These are phyloP conservation scores for Acanthamoeba healyi DNA, from an alignment of 208 protist genomes.

Conservation along the genomic window DNA sequence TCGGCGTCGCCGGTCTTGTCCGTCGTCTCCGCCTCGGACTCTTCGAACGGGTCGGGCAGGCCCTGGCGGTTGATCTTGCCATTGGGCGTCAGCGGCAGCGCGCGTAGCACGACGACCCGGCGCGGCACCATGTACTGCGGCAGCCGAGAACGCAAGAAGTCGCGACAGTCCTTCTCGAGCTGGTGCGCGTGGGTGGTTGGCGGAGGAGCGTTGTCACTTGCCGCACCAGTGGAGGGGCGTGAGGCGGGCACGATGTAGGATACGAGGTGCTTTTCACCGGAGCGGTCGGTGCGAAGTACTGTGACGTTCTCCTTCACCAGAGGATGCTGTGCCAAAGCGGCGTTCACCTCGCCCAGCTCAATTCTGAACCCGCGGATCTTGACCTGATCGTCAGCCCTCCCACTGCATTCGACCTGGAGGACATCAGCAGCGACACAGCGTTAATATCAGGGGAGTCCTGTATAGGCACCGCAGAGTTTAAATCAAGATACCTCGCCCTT, in stretches of 20 bases:
- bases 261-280: slow-evolving; percentile 75
- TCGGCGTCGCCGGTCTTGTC: not conserved
- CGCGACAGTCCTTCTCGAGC: slow-evolving; percentile 71
- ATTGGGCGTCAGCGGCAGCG: slow-evolving; percentile 89
- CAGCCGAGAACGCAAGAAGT: slow-evolving; percentile 82
- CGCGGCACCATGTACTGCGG: slow-evolving; percentile 89
- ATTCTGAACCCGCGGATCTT: slow-evolving; percentile 90
- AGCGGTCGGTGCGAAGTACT: slow-evolving; percentile 81
- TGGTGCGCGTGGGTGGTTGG: not conserved
- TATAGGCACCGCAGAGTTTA: not conserved
- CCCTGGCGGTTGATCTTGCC: slow-evolving; percentile 87
- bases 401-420: slow-evolving; percentile 81
- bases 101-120: slow-evolving; percentile 81
- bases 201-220: not conserved
- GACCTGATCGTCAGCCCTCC: slow-evolving; percentile 83
- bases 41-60: slow-evolving; percentile 77
- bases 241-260: slow-evolving; percentile 64
- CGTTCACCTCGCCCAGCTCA: slow-evolving; percentile 89
- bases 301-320: slow-evolving; percentile 88
- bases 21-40: not conserved
- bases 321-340: slow-evolving; percentile 78
- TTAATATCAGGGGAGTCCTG: not conserved
- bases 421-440: not conserved
- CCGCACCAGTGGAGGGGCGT: not conserved
- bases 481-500: slow-evolving; percentile 76